Evolutionary conservation across 805 yeast species (phyloP).

Genomic region (Wickerhamomyces canadensis): DNA sequence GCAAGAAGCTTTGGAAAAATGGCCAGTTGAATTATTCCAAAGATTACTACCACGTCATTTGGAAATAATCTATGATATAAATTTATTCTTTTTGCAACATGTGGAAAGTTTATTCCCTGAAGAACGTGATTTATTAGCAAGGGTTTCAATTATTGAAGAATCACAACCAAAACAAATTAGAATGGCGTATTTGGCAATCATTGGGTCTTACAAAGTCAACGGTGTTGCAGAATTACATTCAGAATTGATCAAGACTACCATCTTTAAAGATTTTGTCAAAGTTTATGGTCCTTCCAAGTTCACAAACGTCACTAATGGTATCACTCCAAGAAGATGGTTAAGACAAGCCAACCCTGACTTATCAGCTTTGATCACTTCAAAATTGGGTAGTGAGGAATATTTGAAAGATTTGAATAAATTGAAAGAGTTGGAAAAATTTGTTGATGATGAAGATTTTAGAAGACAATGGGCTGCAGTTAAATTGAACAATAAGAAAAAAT

Average conservation of each 20-base stretch:
- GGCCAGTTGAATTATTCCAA: slow-evolving; percentile 84
- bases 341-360: slow-evolving; percentile 86
- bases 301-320: slow-evolving; percentile 90
- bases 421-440: slow-evolving; percentile 59
- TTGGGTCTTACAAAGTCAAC: slow-evolving; percentile 89
- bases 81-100: slow-evolving; percentile 66
- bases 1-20: slow-evolving; percentile 92
- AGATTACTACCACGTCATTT: slow-evolving; percentile 84
- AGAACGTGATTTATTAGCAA: slow-evolving; percentile 52
- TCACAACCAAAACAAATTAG: slow-evolving; percentile 74
- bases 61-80: slow-evolving; percentile 85
- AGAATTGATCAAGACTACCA: slow-evolving; percentile 81
- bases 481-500: slow-evolving; percentile 56
- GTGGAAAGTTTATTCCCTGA: slow-evolving; percentile 76
- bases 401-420: slow-evolving; percentile 63
- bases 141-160: slow-evolving; percentile 86
- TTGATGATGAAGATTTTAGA: slow-evolving; percentile 66
- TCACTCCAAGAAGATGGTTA: slow-evolving; percentile 95
- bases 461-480: slow-evolving; percentile 68
- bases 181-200: slow-evolving; percentile 88
- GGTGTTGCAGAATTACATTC: slow-evolving; percentile 97
- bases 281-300: slow-evolving; percentile 79
- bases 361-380: slow-evolving; percentile 65
- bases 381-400: slow-evolving; percentile 64
- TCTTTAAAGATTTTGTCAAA: slow-evolving; percentile 83